Evolutionary conservation across 2,329 filamentous ascomycete species (phyloP).

Genomic region (Penicillium sp.): DNA sequence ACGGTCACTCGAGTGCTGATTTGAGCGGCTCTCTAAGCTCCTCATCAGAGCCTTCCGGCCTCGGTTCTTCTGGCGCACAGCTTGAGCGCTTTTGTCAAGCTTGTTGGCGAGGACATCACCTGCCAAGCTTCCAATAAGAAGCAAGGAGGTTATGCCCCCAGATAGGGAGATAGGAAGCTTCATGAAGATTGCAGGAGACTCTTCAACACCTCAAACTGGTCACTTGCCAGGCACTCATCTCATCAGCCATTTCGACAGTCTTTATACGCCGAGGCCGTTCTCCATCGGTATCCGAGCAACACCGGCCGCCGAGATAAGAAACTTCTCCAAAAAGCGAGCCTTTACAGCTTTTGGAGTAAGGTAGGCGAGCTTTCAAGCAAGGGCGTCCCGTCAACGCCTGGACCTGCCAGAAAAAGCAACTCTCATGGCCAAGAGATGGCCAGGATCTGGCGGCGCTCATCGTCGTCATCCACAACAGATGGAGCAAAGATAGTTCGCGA

Average conservation of each 20-base stretch:
- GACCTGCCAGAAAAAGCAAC: constrained; percentile 14
- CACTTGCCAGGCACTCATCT: constrained; percentile 25
- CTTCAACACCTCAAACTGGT: constrained; percentile 20
- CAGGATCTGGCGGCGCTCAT: not conserved
- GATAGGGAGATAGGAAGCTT: constrained; percentile 14
- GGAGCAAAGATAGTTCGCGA: not conserved
- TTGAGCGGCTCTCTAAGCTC: constrained; percentile 14
- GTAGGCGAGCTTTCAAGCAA: not conserved
- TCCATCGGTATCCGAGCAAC: not conserved
- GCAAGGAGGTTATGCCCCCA: constrained; percentile 12
- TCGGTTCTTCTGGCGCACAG: constrained; percentile 9
- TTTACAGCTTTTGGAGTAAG: not conserved
- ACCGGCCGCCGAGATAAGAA: constrained; percentile 6
- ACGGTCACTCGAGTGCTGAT: constrained; percentile 2
- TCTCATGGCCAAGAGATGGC: constrained; percentile 2
- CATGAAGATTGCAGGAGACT: constrained; percentile 4
- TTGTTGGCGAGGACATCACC: constrained; percentile 16
- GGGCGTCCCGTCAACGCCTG: not conserved
- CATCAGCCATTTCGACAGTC: not conserved
- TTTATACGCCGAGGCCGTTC: constrained; percentile 6
- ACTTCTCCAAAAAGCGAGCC: not conserved
- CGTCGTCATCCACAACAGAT: not conserved
- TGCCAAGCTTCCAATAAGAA: constrained; percentile 16
- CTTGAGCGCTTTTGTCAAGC: constrained; percentile 2
- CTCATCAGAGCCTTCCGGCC: constrained; percentile 17